These are phyloP conservation scores for Viridothelium virens DNA, from an alignment of 495 filamentous ascomycete genomes.

Conservation along the genomic window DNA sequence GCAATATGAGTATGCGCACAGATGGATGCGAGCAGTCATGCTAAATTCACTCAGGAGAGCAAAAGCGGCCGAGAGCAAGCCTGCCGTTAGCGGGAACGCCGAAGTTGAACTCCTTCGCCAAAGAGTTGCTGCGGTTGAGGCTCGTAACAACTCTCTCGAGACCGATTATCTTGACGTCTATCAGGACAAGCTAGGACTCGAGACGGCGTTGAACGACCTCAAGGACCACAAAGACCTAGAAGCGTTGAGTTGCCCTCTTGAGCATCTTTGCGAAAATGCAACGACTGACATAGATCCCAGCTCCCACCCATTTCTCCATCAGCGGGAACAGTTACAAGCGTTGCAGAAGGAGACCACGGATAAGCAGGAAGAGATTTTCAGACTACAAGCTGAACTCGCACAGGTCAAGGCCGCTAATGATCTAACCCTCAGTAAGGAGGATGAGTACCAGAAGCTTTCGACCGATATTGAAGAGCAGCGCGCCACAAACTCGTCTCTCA, in stretches of 20 bases:
- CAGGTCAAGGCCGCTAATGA: slow-evolving; percentile 11
- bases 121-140: slow-evolving; percentile 27
- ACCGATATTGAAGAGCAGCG: slow-evolving; percentile 3
- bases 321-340: slow-evolving; percentile 32
- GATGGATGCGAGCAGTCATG: slow-evolving; percentile 13
- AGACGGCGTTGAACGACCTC: slow-evolving; percentile 22
- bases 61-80: slow-evolving; percentile 11
- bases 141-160: slow-evolving; percentile 26
- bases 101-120: slow-evolving; percentile 27
- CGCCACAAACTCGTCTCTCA: slow-evolving; percentile 18
- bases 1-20: neutral
- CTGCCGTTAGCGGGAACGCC: slow-evolving; percentile 10
- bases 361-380: slow-evolving; percentile 32
- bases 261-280: neutral
- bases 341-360: slow-evolving; percentile 45
- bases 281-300: slow-evolving; percentile 16
- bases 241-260: neutral
- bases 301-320: slow-evolving; percentile 17
- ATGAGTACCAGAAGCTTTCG: slow-evolving; percentile 4
- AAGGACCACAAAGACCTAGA: slow-evolving; percentile 2
- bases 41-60: neutral
- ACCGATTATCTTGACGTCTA: slow-evolving; percentile 30
- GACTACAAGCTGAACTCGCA: neutral
- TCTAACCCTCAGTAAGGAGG: neutral
- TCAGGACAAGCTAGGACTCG: slow-evolving; percentile 31